phyloP scores from a whole-genome alignment of 2,329 filamentous ascomycete species.

The Fusarium praegraminearum region DNA sequence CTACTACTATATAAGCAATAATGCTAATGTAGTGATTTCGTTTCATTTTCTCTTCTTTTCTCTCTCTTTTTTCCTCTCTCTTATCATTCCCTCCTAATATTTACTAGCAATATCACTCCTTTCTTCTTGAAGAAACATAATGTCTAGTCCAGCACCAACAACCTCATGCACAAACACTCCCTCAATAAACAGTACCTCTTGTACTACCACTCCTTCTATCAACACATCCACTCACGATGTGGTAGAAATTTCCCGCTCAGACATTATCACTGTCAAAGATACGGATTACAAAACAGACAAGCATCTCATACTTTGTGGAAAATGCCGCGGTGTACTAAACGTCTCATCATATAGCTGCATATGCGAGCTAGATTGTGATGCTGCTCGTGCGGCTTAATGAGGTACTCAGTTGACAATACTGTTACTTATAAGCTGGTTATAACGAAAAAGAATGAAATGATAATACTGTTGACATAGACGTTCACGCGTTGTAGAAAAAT shows the following conservation, averaged over 20 bases:
- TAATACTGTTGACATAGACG: too few species aligned
- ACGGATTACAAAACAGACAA: conserved; percentile 23
- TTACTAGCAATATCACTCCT: background rate
- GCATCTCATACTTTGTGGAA: conserved; percentile 21
- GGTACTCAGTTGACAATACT: too few species aligned
- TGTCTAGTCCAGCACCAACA: conserved; percentile 14
- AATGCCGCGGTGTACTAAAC: conserved; percentile 29
- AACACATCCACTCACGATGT: conserved; percentile 17
- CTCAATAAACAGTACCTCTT: background rate
- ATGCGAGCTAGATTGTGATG: conserved; percentile 23
- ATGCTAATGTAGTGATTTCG: background rate
- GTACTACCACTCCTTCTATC: background rate
- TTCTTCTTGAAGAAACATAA: background rate
- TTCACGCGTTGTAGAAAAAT: too few species aligned
- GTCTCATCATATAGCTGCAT: conserved; percentile 17
- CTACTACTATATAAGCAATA: conserved; percentile 12
- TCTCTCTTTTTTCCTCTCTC: background rate
- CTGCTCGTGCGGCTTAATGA: conserved; percentile 28
- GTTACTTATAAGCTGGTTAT: too few species aligned
- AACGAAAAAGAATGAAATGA: too few species aligned
- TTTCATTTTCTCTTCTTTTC: background rate
- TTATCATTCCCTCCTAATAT: background rate
- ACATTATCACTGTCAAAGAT: conserved; percentile 14
- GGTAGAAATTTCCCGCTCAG: conserved; percentile 26
- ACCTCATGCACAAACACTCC: background rate